Evolutionary conservation across 202 grass and related monocot genomes (phyloP).

Genomic region (Digitaria exilis): DNA sequence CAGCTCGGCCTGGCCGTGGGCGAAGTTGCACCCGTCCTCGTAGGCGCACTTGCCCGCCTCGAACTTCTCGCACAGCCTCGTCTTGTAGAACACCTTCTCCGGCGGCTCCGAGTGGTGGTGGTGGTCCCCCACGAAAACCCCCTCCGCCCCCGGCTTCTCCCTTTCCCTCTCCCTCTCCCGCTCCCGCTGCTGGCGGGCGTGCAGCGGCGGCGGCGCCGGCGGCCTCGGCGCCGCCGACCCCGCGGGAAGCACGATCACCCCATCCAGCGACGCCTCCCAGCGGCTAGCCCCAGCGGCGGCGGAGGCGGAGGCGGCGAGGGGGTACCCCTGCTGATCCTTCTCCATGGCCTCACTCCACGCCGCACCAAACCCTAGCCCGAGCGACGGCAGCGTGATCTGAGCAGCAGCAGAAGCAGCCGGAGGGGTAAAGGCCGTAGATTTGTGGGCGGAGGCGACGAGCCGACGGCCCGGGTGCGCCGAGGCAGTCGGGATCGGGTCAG

Average conservation of each 20-base stretch:
- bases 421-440: constrained; percentile 7
- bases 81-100: constrained; percentile 71
- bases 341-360: neutral
- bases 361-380: constrained; percentile 16
- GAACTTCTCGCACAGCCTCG: constrained; percentile 70
- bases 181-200: neutral
- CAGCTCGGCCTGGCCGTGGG: constrained; percentile 70
- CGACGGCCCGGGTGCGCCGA: neutral
- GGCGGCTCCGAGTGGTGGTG: neutral
- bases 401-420: neutral
- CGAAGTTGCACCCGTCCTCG: constrained; percentile 68
- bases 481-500: constrained; percentile 22
- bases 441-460: neutral
- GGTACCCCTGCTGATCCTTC: constrained; percentile 8
- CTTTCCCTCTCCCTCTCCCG: neutral
- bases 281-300: neutral
- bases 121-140: neutral
- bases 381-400: neutral
- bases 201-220: neutral
- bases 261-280: constrained; percentile 25
- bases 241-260: constrained; percentile 47
- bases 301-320: neutral
- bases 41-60: constrained; percentile 36
- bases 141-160: neutral
- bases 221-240: constrained; percentile 23